These are phyloP conservation scores for Fragilariopsis cylindrus DNA, from an alignment of 108 stramenopile genomes.

Conservation along the genomic window DNA sequence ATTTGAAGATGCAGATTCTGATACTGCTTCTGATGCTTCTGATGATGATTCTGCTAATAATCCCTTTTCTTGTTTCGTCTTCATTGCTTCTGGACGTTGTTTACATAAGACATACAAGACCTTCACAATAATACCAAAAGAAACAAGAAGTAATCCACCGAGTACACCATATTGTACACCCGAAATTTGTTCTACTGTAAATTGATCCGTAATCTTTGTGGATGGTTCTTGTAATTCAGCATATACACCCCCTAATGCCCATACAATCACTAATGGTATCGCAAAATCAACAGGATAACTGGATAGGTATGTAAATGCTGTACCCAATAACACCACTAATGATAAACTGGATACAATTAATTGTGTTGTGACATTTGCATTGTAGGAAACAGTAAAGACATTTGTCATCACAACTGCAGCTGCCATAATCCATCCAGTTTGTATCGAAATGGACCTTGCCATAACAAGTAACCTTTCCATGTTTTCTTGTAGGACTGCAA, in stretches of 20 bases:
- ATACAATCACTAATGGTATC: conserved; percentile 51
- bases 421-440: conserved; percentile 80
- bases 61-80: background rate
- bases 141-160: background rate
- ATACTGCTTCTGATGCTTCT: too few relatives aligned
- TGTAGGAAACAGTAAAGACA: conserved; percentile 49
- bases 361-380: conserved; percentile 38
- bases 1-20: too few relatives aligned
- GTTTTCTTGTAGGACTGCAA: conserved; percentile 9
- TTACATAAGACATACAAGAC: background rate
- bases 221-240: conserved; percentile 45
- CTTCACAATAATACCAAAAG: conserved; percentile 3
- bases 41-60: too few relatives aligned
- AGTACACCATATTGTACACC: conserved; percentile 14
- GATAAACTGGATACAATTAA: conserved; percentile 47
- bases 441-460: conserved; percentile 70
- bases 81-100: conserved; percentile 15
- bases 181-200: conserved; percentile 22
- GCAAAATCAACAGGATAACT: conserved; percentile 44
- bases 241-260: conserved; percentile 63
- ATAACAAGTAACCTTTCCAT: conserved; percentile 50
- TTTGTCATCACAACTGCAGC: conserved; percentile 69
- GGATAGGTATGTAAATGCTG: conserved; percentile 43
- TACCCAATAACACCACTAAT: conserved; percentile 45
- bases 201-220: conserved; percentile 40